Evolutionary conservation across 2,329 filamentous ascomycete genomes (phyloP).

Genomic region (Ophiocordyceps robertsii): DNA sequence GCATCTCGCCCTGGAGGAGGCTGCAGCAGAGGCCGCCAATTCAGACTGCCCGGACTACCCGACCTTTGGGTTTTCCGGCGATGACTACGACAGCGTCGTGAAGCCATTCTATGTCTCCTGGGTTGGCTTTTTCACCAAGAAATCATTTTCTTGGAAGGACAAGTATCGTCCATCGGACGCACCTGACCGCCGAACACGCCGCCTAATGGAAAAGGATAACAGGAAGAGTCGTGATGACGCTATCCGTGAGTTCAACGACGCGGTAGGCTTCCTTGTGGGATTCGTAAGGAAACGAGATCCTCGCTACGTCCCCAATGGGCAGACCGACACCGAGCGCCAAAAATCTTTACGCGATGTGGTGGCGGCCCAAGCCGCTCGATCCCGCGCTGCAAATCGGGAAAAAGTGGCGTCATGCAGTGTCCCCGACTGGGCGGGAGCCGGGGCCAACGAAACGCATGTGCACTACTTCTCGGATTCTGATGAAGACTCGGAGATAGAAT

Average conservation of each 20-base stretch:
- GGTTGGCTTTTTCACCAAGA: slow-evolving; percentile 70
- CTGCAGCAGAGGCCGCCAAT: slow-evolving; percentile 57
- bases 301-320: slow-evolving; percentile 62
- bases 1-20: slow-evolving; percentile 60
- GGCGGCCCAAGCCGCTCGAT: slow-evolving; percentile 70
- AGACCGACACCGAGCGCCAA: slow-evolving; percentile 70
- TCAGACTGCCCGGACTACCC: slow-evolving; percentile 56
- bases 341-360: slow-evolving; percentile 64
- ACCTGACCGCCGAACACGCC: slow-evolving; percentile 68
- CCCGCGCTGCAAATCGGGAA: slow-evolving; percentile 67
- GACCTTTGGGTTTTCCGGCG: slow-evolving; percentile 64
- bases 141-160: slow-evolving; percentile 84
- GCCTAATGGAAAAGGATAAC: slow-evolving; percentile 93
- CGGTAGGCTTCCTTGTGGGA: slow-evolving; percentile 70
- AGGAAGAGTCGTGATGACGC: slow-evolving; percentile 70
- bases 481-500: slow-evolving; percentile 40
- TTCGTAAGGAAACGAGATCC: slow-evolving; percentile 90
- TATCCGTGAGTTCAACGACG: slow-evolving; percentile 81
- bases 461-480: slow-evolving; percentile 50
- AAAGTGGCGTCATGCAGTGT: slow-evolving; percentile 52
- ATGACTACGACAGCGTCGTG: slow-evolving; percentile 63
- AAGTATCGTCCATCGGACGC: slow-evolving; percentile 72
- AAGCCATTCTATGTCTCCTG: slow-evolving; percentile 72
- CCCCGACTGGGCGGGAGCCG: slow-evolving; percentile 62
- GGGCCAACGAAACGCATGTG: slow-evolving; percentile 36